These are phyloP conservation scores for Eucalyptus fibrosa DNA, from an alignment of 345 rosid species.

Conservation along the genomic window DNA sequence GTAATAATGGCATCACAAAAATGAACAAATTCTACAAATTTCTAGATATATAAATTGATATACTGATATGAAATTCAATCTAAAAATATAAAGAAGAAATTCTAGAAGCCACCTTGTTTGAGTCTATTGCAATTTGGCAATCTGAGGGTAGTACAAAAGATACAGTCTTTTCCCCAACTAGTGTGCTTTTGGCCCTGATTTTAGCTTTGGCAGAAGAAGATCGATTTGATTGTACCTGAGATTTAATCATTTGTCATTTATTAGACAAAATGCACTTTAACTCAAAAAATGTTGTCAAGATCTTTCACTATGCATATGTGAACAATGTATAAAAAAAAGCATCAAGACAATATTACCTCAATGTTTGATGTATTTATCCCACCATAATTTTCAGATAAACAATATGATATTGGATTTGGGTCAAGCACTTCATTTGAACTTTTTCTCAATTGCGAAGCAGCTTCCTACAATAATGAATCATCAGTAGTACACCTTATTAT, in stretches of 20 bases:
- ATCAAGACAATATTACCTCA: background rate
- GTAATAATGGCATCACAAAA: background rate
- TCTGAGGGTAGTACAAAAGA: background rate
- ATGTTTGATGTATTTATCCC: background rate
- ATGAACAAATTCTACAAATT: background rate
- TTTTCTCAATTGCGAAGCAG: background rate
- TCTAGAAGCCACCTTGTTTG: background rate
- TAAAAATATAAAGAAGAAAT: background rate
- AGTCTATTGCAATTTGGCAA: background rate
- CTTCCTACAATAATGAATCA: background rate
- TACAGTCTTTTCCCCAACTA: background rate
- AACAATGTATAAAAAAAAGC: background rate
- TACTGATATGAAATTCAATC: background rate
- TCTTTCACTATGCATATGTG: background rate
- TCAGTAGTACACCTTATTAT: background rate
- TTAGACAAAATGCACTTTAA: background rate
- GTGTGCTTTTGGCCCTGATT: background rate
- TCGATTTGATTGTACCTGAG: background rate
- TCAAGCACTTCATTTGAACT: background rate
- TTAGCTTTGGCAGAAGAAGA: background rate
- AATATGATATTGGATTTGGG: background rate
- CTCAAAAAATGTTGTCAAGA: background rate
- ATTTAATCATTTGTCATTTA: background rate
- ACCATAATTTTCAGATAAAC: background rate
- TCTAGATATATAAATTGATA: background rate